A percentile compares a stretch with the other conserved stretches of the same genome.
Evolutionary conservation across 164 flowering plant species (phyloP).

Genomic region (Vitis rupestris): DNA sequence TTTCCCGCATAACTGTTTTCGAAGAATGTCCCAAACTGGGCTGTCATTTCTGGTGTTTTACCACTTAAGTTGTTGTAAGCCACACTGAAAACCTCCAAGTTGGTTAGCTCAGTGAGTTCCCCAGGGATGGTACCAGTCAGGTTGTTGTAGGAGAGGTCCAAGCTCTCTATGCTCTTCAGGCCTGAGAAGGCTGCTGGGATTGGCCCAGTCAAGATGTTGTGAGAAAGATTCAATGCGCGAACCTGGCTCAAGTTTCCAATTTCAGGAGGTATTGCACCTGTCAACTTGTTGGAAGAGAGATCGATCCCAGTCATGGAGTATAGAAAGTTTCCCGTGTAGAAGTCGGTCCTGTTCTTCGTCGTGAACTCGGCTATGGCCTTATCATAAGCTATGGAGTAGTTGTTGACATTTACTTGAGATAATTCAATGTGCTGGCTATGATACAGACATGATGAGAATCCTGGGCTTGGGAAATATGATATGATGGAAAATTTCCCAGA

Average conservation of each 20-base stretch:
- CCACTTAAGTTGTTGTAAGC: constrained; percentile 3
- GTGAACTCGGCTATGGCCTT: background rate
- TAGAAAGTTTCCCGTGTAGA: background rate
- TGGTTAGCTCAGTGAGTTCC: background rate
- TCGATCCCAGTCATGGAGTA: background rate
- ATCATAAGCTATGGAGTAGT: background rate
- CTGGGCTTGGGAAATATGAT: background rate
- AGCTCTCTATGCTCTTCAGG: background rate
- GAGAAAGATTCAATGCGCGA: background rate
- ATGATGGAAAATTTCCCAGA: background rate
- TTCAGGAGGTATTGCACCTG: constrained; percentile 1
- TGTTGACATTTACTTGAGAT: background rate
- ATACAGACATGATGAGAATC: background rate
- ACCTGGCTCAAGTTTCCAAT: background rate
- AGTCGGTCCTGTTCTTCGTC: background rate
- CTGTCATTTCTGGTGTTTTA: background rate
- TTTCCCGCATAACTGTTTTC: background rate
- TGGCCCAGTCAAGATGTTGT: constrained; percentile 2
- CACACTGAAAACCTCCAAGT: background rate
- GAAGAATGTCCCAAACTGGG: background rate
- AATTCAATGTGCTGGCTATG: background rate
- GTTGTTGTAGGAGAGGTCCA: constrained; percentile 14
- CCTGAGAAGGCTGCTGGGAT: constrained; percentile 3
- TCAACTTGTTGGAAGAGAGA: constrained; percentile 4
- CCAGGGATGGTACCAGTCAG: background rate